A percentile compares a stretch with the other conserved stretches of the same genome.
Conservation (phyloP, 257 asterid genomes). For the Nicotiana obtusifolia region DNA sequence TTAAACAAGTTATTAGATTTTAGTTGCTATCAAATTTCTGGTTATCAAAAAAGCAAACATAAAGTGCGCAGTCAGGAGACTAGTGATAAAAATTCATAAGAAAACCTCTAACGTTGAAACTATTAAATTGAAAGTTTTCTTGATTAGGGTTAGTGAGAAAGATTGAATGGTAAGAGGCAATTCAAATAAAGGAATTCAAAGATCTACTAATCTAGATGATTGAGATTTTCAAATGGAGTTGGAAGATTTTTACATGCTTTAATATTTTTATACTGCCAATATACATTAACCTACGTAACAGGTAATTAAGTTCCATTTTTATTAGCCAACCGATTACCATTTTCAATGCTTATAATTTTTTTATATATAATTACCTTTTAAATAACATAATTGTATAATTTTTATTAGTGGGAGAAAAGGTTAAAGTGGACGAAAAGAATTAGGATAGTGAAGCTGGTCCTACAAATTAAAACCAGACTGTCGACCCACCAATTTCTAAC, state of each 20-base stretch:
- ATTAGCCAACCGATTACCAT: too few relatives aligned
- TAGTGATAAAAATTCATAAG: neutral
- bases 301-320: too few relatives aligned
- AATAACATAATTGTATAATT: too few relatives aligned
- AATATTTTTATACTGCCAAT: neutral
- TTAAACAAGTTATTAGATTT: neutral
- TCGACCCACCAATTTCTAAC: neutral
- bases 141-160: neutral
- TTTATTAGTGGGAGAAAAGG: neutral
- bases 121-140: too few relatives aligned
- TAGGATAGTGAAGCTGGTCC: neutral
- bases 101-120: neutral
- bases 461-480: neutral
- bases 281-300: too few relatives aligned
- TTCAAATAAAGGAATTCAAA: neutral
- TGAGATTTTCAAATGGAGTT: neutral
- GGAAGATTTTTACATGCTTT: neutral
- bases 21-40: neutral
- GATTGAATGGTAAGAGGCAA: neutral
- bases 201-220: neutral
- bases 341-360: too few relatives aligned
- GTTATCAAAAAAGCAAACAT: neutral
- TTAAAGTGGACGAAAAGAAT: neutral
- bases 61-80: neutral
- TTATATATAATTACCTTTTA: too few relatives aligned